Evolutionary conservation across 768 basidiomycete genomes (phyloP).

Genomic region (Terana coerulea): DNA sequence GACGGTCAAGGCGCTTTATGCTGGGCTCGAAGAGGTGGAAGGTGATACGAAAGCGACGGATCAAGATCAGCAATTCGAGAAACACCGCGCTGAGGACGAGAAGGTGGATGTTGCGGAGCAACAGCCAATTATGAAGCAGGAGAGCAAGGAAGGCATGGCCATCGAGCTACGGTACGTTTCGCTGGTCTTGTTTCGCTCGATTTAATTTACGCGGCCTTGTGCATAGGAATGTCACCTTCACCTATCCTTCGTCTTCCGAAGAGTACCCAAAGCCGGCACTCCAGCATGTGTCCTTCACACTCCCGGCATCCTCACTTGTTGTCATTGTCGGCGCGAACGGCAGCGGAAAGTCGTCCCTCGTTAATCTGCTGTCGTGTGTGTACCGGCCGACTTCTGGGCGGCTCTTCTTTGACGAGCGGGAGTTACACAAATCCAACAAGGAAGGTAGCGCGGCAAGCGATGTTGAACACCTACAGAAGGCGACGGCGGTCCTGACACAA

Average conservation of each 20-base stretch:
- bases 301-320: slow-evolving; percentile 42
- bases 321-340: slow-evolving; percentile 43
- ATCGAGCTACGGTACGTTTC: not conserved
- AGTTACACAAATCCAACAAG: slow-evolving; percentile 29
- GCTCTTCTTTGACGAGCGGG: slow-evolving; percentile 34
- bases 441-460: too few relatives aligned
- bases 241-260: slow-evolving; percentile 44
- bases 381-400: slow-evolving; percentile 22
- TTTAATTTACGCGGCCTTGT: too few relatives aligned
- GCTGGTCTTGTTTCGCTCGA: not conserved
- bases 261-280: slow-evolving; percentile 34
- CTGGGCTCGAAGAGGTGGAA: not conserved
- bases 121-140: not conserved
- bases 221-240: slow-evolving; percentile 46
- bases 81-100: too few relatives aligned
- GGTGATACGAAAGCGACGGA: too few relatives aligned
- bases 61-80: too few relatives aligned
- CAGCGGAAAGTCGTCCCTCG: slow-evolving; percentile 47
- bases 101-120: not conserved
- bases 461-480: slow-evolving; percentile 35
- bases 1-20: not conserved
- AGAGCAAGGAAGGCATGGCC: not conserved
- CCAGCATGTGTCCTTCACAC: slow-evolving; percentile 35
- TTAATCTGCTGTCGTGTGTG: slow-evolving; percentile 24
- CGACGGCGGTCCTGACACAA: slow-evolving; percentile 42